Evolutionary conservation across 148 eudicot species (phyloP), one percentile per base, ranked within the genome.

Genomic region (Cornus kousa): DNA sequence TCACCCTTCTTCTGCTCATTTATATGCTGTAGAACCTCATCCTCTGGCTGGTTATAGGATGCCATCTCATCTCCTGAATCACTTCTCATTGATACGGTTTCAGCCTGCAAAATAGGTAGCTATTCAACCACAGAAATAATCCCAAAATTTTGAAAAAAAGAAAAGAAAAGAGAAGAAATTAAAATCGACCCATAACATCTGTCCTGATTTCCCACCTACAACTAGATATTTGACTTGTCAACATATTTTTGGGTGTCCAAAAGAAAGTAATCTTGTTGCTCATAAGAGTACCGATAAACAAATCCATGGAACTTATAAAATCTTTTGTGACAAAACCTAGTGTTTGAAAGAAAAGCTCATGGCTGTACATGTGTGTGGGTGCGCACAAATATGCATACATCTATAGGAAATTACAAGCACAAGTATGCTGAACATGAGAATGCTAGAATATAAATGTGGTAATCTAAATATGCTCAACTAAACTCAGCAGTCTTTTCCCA

Each of bases 51-150:
- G 69, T 70, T 69, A 71, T 60, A 73, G 35, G 83, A 74, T 68
- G 81, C 57, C 28, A 53, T 68, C 53, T 75, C 86, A 74, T 88
- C 86, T 81, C 76, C 83, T n/a, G 70, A 79, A 73, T 71, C 80
- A 83, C 79, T 81, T 70, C 85, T 75, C 48, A 33, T 80, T 48
- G 84, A 80, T 74, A 72, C 23, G 50, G 80, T 73, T 74, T 85
- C 84, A 59, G 71, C 85, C 92, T 89, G 85, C 71, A 46, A 68
- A 60, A 33, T 33, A 78, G 20, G 23, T 24, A 48, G 73, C 68
- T 68, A 17, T 16, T 75, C 55, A 73, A 32, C 59, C 24, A 28
- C 22, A 17, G 35, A 64, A 73, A 50, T 67, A 62, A 67, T 71
- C 7, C 16, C 13, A 46, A 22, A 32, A 39, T 1, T 19, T 33